Base-by-base conservation (phyloP, 78 protist genomes). In the Pigoraptor vietnamica region DNA sequence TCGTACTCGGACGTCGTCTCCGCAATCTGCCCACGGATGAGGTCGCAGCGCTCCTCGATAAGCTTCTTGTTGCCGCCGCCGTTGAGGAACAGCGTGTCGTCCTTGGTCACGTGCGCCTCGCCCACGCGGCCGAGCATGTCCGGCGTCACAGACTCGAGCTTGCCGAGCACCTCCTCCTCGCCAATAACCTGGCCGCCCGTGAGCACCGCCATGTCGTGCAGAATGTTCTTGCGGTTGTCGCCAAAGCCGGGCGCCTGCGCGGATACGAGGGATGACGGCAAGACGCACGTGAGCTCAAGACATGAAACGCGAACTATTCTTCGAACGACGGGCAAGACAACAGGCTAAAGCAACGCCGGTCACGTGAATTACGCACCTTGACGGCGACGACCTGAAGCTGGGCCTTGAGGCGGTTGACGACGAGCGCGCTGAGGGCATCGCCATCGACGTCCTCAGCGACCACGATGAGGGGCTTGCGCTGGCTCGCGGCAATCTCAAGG, bases 201-300 rank as follows among this genome's bases (percentile, higher is more conserved):
- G 55, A 98, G 88, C 81, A 97, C 93, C 23, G 99, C 99, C 83
- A 99, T 95, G 92, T 99, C 99, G 94, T 98, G 98, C 89, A 99
- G 90, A 38, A 82, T 95, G 90, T 94, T 96, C 95, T 95, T 97
- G 88, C 99, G 95, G 95, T 95, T 90, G 94, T 99, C 99, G 32
- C 99, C 99, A 92, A 98, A 99, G 86, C 99, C 99, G 35, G 99
- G 99, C 29, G 99, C 99, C 97, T 98, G 98, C 92, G 98, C 98
- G 23, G 14, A 48, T 14, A 48, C 14, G 14, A 48, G 14, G 14
- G 6, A 48, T 21, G 67, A 6, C 29, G 67, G 67, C 14, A 48
- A 14, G 14, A 48, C 14, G 67, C 14, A 14, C 6, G 67, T 48
- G 6, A 48, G n/a, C n/a, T 48, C 67, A 48, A 48, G 29, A 48